Base-by-base conservation (phyloP, 2,329 filamentous ascomycete genomes). In the Ceratocystis albifundus region DNA sequence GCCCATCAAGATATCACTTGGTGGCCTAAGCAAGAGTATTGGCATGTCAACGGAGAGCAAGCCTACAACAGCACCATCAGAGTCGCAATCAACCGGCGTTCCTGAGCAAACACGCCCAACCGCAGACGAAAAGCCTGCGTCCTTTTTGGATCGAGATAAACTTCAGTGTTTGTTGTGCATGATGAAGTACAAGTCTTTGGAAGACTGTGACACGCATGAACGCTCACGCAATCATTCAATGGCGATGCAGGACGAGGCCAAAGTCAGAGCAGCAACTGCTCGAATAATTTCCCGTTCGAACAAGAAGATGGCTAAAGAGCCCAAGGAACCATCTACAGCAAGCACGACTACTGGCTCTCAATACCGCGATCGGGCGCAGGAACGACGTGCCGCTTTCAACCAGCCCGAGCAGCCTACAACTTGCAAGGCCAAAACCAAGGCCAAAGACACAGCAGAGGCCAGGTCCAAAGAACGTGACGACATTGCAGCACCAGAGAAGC, bases 301-400 rank as follows among this genome's bases (percentile, higher is more conserved):
- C 68, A 65, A 48, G 70, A 66, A 1, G 70, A 72, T 10, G 70
- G 70, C 25, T 65, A 69, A 6, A 70, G 72, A 10, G 71, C 48
- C 25, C 66, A 69, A 6, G 70, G 72, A 10, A 71, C 48, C 22
- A 5, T 53, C 71, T 8, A 70, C 69, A 22, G 68, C 71, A 53
- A 57, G 3, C 1, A 22, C 46, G 7, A 63, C 30, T 4, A 25
- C 71, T 67, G 28, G 7, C 12, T 59, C 28, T 15, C 77, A 78
- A 69, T 88, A 87, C 72, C 80, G 84, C 28, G 87, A 90, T 71
- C 80, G 87, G 44, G 87, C 87, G 4, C 85, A 82, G 71, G 86
- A 89, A 73, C 80, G 87, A 20, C 80, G 87, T 6, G 74, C 82
- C 67, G 82, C 80, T 1, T 85, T 84, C 72, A 84, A 80, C 66